Conservation (phyloP, 495 filamentous ascomycete species). For the Podospora pseudoanserina region DNA sequence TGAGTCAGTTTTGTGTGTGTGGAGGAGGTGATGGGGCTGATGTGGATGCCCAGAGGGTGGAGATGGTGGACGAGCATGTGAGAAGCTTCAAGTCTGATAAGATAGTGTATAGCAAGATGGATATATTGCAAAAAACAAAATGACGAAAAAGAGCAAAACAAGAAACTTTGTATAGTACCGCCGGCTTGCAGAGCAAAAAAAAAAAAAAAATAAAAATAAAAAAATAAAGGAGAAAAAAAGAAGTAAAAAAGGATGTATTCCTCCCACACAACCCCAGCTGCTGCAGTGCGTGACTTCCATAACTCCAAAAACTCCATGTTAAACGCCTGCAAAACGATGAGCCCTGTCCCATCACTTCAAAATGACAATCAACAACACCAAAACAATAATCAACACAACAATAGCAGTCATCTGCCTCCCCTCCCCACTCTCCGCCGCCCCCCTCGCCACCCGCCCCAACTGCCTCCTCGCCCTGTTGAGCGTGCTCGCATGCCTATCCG, state of each 20-base stretch:
- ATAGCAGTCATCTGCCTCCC: slow-evolving; percentile 79
- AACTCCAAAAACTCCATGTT: neutral
- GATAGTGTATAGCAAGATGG: too few species aligned
- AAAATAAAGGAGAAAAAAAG: neutral
- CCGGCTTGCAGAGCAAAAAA: neutral
- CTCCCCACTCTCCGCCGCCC: slow-evolving; percentile 75
- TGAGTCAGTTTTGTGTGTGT: neutral
- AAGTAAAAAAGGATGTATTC: neutral
- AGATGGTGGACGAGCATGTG: neutral
- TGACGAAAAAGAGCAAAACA: too few species aligned
- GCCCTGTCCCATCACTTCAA: slow-evolving; percentile 55
- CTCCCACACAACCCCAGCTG: too few species aligned
- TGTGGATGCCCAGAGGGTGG: neutral
- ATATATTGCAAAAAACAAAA: too few species aligned
- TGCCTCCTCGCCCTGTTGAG: slow-evolving; percentile 70
- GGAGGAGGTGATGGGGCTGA: neutral
- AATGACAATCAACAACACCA: slow-evolving; percentile 74
- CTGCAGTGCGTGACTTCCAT: too few species aligned
- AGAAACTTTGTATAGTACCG: too few species aligned
- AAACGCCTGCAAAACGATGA: neutral
- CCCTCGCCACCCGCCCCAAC: slow-evolving; percentile 63
- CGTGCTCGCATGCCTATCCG: slow-evolving; percentile 74
- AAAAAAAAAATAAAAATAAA: neutral
- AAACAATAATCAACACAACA: slow-evolving; percentile 66
- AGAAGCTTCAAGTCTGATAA: neutral